Evolutionary conservation across 306 rosid genomes (phyloP).

Genomic region (Acacia melanoxylon): DNA sequence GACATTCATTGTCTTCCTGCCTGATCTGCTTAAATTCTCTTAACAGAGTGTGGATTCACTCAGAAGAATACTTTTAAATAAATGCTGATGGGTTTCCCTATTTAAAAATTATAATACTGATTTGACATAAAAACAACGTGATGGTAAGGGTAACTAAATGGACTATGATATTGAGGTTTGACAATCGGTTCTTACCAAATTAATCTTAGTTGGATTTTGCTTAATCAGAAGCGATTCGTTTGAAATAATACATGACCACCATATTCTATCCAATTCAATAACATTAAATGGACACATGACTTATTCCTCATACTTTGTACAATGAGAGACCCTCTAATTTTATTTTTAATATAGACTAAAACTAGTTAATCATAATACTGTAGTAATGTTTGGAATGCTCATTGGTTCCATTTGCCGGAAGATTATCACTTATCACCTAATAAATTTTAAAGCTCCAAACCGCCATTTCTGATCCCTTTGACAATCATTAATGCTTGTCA

Average conservation of each 20-base stretch:
- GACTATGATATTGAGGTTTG: conserved; percentile 12
- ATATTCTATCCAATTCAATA: not conserved
- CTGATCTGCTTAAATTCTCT: not conserved
- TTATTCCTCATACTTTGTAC: not conserved
- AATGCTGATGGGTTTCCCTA: conserved; percentile 13
- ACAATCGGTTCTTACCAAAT: conserved; percentile 9
- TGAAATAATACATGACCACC: not conserved
- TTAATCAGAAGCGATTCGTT: not conserved
- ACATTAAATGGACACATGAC: not conserved
- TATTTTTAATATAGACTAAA: not conserved
- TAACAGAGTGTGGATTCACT: not conserved
- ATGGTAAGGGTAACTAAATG: conserved; percentile 11
- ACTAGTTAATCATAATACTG: not conserved
- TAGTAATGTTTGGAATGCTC: not conserved
- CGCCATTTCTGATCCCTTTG: not conserved
- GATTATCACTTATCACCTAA: not conserved
- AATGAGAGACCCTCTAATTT: not conserved
- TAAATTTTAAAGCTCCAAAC: not conserved
- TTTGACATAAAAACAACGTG: not conserved
- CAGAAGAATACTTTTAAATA: not conserved
- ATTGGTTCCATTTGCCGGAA: not conserved
- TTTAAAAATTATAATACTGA: not conserved
- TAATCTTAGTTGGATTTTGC: conserved; percentile 10
- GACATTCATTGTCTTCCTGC: not conserved
- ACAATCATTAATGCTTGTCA: not conserved